Evolutionary conservation across 169 alveolate genomes (phyloP), one percentile per base, ranked within the genome.

Genomic region (Plasmodium cynomolgi): DNA sequence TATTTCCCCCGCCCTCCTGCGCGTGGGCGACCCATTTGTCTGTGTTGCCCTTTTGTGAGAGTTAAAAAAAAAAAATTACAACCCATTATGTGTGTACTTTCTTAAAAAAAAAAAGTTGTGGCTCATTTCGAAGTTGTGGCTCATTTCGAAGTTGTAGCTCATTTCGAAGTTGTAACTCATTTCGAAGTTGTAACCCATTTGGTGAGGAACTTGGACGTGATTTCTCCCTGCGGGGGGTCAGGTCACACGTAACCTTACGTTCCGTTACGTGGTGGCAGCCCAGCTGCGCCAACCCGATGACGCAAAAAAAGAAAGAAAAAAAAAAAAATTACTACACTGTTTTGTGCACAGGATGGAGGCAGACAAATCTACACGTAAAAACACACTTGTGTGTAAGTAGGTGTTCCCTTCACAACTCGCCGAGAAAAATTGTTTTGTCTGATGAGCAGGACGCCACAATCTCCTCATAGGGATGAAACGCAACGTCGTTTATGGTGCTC

Each of bases 401-500:
- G 39, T 79, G 6, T 34, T 39, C 84, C 72, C 20, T 17, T 72
- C 31, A 84, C 7, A 97, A 83, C 54, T 97, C 98, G 2, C 98
- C 98, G 85, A 97, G 77, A 85, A 94, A 96, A 23, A 97, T 72
- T 56, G 97, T 95, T 54, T 93, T 62, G 85, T 97, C 98, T 6
- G 97, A 95, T 31, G 97, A 95, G 34, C 96, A 96, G 3, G 98
- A 97, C 15, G 98, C 98, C 15, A 97, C 93, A 0, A 97, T 96
- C 2, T 97, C 97, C 77, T 96, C 97, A 15, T 62, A 73, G 0
- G 98, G 98, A 79, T 97, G 98, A 72, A 97, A 93, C 0, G 93
- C 93, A 26, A 96, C 98, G 68, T 97, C 98, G 86, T 97, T 97
- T 31, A 97, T 98, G 5, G 98, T 93, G 20, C 98, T 98, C 9